Evolutionary conservation across 306 rosid genomes (phyloP).

Genomic region (Morella rubra): DNA sequence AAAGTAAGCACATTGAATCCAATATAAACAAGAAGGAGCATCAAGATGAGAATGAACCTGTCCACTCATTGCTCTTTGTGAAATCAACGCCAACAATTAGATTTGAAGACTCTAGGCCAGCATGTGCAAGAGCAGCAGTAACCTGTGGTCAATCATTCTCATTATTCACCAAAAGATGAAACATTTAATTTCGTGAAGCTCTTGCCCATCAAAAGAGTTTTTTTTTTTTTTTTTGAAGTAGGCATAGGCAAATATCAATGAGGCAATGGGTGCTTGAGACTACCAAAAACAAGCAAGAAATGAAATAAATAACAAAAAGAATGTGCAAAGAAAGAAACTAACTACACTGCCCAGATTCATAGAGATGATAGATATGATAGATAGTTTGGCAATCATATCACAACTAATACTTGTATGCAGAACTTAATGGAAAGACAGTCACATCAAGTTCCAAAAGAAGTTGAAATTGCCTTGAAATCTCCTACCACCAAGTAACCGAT

Average conservation of each 20-base stretch:
- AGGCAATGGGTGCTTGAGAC: not conserved
- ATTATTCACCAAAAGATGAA: slow-evolving; percentile 25
- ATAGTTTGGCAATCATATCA: not conserved
- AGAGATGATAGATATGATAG: not conserved
- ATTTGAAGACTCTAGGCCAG: slow-evolving; percentile 92
- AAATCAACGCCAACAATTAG: slow-evolving; percentile 91
- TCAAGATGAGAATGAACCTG: slow-evolving; percentile 54
- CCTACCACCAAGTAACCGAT: not conserved
- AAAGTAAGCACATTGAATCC: slow-evolving; percentile 17
- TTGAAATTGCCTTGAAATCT: not conserved
- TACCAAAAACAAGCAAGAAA: not conserved
- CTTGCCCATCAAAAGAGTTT: not conserved
- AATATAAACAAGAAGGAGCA: slow-evolving; percentile 19
- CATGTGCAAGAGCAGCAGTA: slow-evolving; percentile 71
- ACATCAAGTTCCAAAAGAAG: no score
- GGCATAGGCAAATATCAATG: not conserved
- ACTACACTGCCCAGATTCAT: not conserved
- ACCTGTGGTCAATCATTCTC: slow-evolving; percentile 51
- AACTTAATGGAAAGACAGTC: not conserved
- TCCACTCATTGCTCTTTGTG: slow-evolving; percentile 96
- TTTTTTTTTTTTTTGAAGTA: no score
- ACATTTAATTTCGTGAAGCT: not conserved
- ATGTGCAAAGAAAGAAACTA: not conserved
- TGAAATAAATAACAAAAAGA: not conserved
- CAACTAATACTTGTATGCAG: not conserved